Conservation (phyloP, 1,284 basidiomycete species). For the Cutaneotrichosporon sp. region DNA sequence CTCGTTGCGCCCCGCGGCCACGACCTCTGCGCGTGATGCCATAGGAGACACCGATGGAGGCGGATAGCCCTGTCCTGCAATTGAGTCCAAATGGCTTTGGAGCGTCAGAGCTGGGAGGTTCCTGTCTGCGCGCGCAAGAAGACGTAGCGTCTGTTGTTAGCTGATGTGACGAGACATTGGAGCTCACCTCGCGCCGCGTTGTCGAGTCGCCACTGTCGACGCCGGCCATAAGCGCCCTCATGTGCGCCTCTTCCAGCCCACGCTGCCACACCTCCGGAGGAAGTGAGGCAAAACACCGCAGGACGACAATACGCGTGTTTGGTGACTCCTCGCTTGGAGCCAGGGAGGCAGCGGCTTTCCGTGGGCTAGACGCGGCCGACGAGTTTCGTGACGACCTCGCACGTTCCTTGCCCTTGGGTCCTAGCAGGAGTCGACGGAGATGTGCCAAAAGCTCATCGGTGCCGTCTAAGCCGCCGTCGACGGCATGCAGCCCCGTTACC, state of each 20-base stretch:
- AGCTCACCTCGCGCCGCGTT: constrained; percentile 33
- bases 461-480: not conserved
- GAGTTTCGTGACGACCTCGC: not conserved
- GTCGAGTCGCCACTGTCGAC: constrained; percentile 33
- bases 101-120: constrained; percentile 19
- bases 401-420: constrained; percentile 2
- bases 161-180: not conserved
- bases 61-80: constrained; percentile 1
- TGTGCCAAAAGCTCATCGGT: constrained; percentile 5
- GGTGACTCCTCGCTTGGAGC: constrained; percentile 6
- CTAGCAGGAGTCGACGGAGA: constrained; percentile 11
- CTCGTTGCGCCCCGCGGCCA: constrained; percentile 12
- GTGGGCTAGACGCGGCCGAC: constrained; percentile 7
- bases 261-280: constrained; percentile 27
- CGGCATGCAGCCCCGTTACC: not conserved
- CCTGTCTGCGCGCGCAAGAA: constrained; percentile 16
- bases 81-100: constrained; percentile 9
- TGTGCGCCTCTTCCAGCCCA: constrained; percentile 29
- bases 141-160: constrained; percentile 28
- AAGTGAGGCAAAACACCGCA: constrained; percentile 32
- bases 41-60: not conserved
- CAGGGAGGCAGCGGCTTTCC: not conserved
- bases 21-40: not conserved
- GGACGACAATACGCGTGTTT: constrained; percentile 34
- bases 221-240: constrained; percentile 40